Evolutionary conservation across 2,329 filamentous ascomycete genomes (phyloP), one percentile per base, ranked within the genome.

Genomic region (Immersiporthe knoxdaviesiana): DNA sequence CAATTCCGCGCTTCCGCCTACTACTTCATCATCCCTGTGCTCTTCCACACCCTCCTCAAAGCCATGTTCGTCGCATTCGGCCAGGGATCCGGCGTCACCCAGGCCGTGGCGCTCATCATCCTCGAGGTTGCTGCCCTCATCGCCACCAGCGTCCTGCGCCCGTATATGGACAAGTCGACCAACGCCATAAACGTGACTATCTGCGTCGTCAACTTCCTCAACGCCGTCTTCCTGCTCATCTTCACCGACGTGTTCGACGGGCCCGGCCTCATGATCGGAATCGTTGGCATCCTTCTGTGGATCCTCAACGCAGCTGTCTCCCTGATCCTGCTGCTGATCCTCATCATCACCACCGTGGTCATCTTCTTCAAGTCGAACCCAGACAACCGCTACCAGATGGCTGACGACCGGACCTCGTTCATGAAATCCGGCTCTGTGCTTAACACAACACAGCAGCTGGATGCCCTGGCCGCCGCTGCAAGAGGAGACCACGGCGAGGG

Each of bases 91-190:
- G 87, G 89, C 44, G 86, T 85, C 5, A 88, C 89, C 32, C 92
- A 96, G 79, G 91, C 92, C 10, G 85, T 97, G 71, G 91, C 90
- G 14, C 83, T 96, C 64, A 83, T 97, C 63, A 82, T 97, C 71
- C 88, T 96, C 70, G 93, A 97, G 79, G 88, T 89, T 4, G 86
- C 81, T 63, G 88, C 91, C 72, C 85, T 97, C 69, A 89, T 96
- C 74, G 86, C 82, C 56, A 88, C 92, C 66, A 91, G 89, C 75
- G 88, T 94, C 63, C 82, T 96, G 75, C 88, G 91, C 66, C 93
- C 93, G n/a, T 97, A 92, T 88, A 97, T 97, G 93, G 93, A 97
- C 85, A 96, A 95, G 88, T 94, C 92, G 83, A 96, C 92, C 71
- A 97, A 97, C 78, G 88, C 89, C 69, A 95, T 94, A 85, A 96